These are phyloP conservation scores for Ceratobasidium papillatum DNA, from an alignment of 1,284 basidiomycete genomes.

Conservation along the genomic window DNA sequence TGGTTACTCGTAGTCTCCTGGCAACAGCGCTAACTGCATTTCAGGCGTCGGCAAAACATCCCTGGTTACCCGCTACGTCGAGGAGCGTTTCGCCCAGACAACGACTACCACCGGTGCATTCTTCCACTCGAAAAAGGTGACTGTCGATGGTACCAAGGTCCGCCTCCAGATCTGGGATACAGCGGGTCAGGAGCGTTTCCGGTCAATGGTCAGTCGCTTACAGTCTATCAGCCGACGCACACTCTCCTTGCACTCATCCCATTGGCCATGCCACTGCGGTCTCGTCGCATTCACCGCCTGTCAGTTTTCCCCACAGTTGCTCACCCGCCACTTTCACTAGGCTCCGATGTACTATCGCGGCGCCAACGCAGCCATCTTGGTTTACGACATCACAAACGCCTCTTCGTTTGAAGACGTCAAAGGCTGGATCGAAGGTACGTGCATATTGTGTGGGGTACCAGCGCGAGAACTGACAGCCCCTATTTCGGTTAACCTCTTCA, in stretches of 20 bases:
- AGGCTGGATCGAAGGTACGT: conserved; percentile 88
- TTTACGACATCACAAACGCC: conserved; percentile 96
- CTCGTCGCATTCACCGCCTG: conserved; percentile 6
- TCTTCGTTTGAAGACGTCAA: conserved; percentile 90
- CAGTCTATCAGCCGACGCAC: conserved; percentile 41
- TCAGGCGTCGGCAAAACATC: conserved; percentile 94
- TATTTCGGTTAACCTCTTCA: conserved; percentile 17
- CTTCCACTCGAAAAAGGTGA: conserved; percentile 94
- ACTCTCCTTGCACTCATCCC: conserved; percentile 24
- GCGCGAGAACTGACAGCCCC: conserved; percentile 36
- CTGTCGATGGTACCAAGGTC: conserved; percentile 87
- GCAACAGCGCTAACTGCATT: neutral
- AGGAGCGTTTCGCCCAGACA: conserved; percentile 87
- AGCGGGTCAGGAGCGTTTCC: conserved; percentile 96
- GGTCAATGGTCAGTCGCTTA: conserved; percentile 78
- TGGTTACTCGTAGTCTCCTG: neutral
- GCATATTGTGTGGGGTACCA: neutral
- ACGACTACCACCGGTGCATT: conserved; percentile 94
- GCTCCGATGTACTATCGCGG: conserved; percentile 99
- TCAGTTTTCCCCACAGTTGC: conserved; percentile 17
- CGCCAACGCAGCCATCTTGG: conserved; percentile 93
- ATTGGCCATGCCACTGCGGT: conserved; percentile 38
- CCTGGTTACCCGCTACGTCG: conserved; percentile 91
- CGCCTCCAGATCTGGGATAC: conserved; percentile 89
- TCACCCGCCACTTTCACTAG: conserved; percentile 54